Percentiles rank a stretch among this genome's conserved stretches.
These are phyloP conservation scores for Linum tenue DNA, from an alignment of 345 rosid species.

Conservation along the genomic window DNA sequence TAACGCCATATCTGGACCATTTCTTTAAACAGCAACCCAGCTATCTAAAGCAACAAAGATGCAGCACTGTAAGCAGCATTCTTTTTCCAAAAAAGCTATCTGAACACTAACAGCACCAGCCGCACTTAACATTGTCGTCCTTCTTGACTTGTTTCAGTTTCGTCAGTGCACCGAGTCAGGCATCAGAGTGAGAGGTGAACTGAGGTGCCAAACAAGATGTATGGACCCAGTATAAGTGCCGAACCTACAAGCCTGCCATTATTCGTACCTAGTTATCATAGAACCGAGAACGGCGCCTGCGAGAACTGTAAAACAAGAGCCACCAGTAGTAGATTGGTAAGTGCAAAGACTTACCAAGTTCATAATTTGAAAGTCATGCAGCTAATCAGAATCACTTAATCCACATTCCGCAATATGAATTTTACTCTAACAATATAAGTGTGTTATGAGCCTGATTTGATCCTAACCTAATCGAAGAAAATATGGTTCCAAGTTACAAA, in stretches of 20 bases:
- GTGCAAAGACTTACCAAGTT: not conserved
- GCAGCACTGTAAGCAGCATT: not conserved
- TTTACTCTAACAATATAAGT: not conserved
- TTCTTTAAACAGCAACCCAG: not conserved
- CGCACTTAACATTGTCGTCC: too few species aligned
- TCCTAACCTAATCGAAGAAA: too few species aligned
- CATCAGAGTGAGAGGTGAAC: not conserved
- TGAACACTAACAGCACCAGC: not conserved
- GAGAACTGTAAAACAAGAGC: conserved; percentile 39
- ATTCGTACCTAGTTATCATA: conserved; percentile 48
- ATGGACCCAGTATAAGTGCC: not conserved
- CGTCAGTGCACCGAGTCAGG: not conserved
- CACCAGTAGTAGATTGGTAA: conserved; percentile 5
- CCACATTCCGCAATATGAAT: not conserved
- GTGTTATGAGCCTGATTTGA: too few species aligned
- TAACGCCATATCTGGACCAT: not conserved
- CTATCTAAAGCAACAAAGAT: not conserved
- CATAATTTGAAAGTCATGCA: too few species aligned
- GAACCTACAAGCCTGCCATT: too few species aligned
- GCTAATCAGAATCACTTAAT: not conserved
- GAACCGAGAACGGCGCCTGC: conserved; percentile 73
- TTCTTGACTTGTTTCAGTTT: not conserved
- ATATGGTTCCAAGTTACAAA: too few species aligned
- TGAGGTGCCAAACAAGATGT: not conserved
- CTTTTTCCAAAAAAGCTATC: not conserved